These are phyloP conservation scores for Elsinoe batatas DNA, from an alignment of 2,329 filamentous ascomycete genomes.

Conservation along the genomic window DNA sequence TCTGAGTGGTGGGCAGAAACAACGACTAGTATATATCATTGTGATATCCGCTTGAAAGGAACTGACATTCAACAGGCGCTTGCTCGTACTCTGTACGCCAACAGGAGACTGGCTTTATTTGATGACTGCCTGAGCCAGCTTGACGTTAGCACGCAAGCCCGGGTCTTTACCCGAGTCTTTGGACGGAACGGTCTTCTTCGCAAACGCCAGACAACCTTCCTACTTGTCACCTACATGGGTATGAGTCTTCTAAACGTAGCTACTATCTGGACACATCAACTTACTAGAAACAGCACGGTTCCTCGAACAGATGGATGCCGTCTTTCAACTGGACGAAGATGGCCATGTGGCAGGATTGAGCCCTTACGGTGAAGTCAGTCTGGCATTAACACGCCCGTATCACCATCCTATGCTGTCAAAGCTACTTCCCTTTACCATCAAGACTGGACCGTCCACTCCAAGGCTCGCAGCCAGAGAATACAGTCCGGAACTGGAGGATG, in stretches of 20 bases:
- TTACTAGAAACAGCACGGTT: neutral
- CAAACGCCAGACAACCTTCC: conserved; percentile 29
- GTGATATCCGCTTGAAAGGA: conserved; percentile 15
- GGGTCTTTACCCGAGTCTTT: conserved; percentile 38
- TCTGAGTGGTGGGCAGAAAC: conserved; percentile 43
- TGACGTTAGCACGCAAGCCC: conserved; percentile 40
- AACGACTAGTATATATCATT: conserved; percentile 34
- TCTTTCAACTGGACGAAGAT: conserved; percentile 31
- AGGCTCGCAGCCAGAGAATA: neutral
- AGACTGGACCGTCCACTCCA: neutral
- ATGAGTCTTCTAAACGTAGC: neutral
- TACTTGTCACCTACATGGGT: conserved; percentile 31
- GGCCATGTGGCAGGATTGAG: conserved; percentile 28
- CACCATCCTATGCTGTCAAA: neutral
- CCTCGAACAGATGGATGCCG: conserved; percentile 27
- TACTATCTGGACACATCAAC: too few species aligned
- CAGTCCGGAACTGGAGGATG: neutral
- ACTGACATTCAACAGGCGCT: conserved; percentile 29
- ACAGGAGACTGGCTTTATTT: conserved; percentile 38
- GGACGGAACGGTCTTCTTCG: conserved; percentile 37
- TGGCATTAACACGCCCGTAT: neutral
- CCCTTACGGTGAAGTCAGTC: neutral
- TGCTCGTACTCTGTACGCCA: conserved; percentile 43
- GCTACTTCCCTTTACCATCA: neutral
- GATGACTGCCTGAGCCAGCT: conserved; percentile 44